Evolutionary conservation across 768 basidiomycete genomes (phyloP).

Genomic region (Mrakia blollopis): DNA sequence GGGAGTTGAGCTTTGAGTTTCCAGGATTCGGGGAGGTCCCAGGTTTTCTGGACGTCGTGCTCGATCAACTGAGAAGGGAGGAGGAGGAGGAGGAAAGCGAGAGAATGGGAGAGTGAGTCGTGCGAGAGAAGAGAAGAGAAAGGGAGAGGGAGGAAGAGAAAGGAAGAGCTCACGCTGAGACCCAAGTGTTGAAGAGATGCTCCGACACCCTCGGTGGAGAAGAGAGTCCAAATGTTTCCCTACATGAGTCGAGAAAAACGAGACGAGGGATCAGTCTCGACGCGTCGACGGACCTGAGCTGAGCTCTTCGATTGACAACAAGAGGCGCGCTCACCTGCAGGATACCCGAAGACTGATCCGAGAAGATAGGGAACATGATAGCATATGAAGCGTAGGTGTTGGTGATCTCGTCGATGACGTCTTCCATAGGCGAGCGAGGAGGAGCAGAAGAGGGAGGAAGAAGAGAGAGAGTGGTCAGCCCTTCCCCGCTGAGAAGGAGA

Average conservation of each 20-base stretch:
- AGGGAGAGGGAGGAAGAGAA: neutral
- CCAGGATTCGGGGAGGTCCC: conserved; percentile 34
- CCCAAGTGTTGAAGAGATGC: no score
- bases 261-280: no score
- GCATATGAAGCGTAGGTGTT: conserved; percentile 21
- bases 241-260: no score
- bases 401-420: conserved; percentile 34
- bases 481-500: neutral
- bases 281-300: conserved; percentile 36
- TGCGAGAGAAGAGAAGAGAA: no score
- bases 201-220: no score
- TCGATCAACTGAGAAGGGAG: conserved; percentile 30
- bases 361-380: conserved; percentile 37
- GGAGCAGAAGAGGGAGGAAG: neutral
- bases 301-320: conserved; percentile 42
- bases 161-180: no score
- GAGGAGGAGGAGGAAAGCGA: neutral
- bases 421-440: neutral
- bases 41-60: conserved; percentile 31
- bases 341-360: conserved; percentile 42
- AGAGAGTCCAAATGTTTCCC: no score
- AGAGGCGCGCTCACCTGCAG: conserved; percentile 43
- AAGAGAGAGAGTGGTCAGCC: neutral
- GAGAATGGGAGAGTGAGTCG: neutral
- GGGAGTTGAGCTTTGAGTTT: neutral